Evolutionary conservation across 2,329 filamentous ascomycete species (phyloP), one percentile per base, ranked within the genome.

Genomic region (Monosporascus sp.): DNA sequence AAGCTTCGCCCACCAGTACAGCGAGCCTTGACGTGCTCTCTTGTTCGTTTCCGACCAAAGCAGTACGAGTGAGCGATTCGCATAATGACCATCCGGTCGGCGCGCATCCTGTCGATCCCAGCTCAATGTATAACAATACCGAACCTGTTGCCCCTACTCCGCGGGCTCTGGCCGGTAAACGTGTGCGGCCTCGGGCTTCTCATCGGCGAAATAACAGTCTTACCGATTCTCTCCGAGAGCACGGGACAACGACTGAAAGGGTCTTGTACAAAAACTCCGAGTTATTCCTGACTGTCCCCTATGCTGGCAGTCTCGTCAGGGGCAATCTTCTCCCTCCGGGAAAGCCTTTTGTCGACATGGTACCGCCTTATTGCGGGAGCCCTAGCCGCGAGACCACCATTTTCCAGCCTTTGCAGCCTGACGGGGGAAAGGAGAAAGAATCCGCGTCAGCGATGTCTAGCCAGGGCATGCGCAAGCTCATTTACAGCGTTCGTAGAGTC

Each of bases 201-300:
- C 91, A 96, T 70, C 92, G 91, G 69, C 85, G 91, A 22, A 96
- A 89, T 65, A 91, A 87, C 49, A 97, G 92, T 67, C 87, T 94
- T 62, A 89, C 88, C 0, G 90, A 97, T 71, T 93, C 92, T 1
- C 70, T 93, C 50, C 78, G 91, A 60, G 89, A 94, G 70, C 86
- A 74, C 71, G 82, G 69, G 22, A 69, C 70, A 6, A 54, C 68
- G 14, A 69, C 74, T 3, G 79, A 82, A 46, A 79, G 75, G 55
- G 65, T 76, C 4, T 66, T 77, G 2, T 75, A 76, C 57, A 81
- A 79, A 57, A 80, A 80, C 22, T 73, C 77, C 3, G 82, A 85
- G 54, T 71, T 86, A 17, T 70, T 85, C 16, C 78, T 86, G 58
- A 78, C 85, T 9, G 75, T 86, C 22, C 84, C 87, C 14, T 87